A percentile compares a stretch with the other conserved stretches of the same genome.
Evolutionary conservation across 2,329 filamentous ascomycete species (phyloP).

Genomic region (Talaromyces amestolkiae): DNA sequence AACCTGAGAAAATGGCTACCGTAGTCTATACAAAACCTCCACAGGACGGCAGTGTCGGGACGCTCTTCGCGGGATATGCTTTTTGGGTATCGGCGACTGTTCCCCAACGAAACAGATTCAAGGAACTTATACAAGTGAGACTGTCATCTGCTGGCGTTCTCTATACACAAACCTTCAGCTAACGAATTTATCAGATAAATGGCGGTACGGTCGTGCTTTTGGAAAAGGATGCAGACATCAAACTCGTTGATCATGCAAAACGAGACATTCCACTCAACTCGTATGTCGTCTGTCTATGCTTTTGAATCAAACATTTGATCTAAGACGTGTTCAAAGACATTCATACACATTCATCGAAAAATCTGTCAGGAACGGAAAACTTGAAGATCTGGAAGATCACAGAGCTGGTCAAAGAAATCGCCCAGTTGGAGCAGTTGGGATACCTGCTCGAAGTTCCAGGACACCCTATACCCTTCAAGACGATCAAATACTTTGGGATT

Average conservation of each 20-base stretch:
- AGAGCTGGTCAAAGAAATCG: slow-evolving; percentile 49
- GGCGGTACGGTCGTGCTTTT: slow-evolving; percentile 54
- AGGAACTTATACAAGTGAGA: slow-evolving; percentile 48
- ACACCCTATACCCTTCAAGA: slow-evolving; percentile 42
- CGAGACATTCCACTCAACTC: slow-evolving; percentile 51
- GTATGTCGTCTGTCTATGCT: slow-evolving; percentile 29
- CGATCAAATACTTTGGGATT: slow-evolving; percentile 47
- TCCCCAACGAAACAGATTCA: slow-evolving; percentile 50
- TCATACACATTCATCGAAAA: slow-evolving; percentile 59
- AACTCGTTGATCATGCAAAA: slow-evolving; percentile 58
- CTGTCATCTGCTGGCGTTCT: background rate
- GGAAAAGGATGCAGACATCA: slow-evolving; percentile 57
- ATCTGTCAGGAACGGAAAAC: slow-evolving; percentile 49
- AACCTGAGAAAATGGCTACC: slow-evolving; percentile 5
- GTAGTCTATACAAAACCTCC: slow-evolving; percentile 15
- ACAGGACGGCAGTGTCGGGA: slow-evolving; percentile 13
- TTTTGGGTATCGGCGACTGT: slow-evolving; percentile 60
- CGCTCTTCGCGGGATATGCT: slow-evolving; percentile 53
- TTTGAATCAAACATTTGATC: background rate
- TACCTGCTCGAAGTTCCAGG: slow-evolving; percentile 35
- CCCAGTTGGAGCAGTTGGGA: slow-evolving; percentile 42
- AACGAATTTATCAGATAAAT: slow-evolving; percentile 41
- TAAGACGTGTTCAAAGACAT: slow-evolving; percentile 34
- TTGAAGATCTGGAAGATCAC: slow-evolving; percentile 51
- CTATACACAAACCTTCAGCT: background rate